phyloP scores from a whole-genome alignment of 192 early-diverging fungal genomes.

The Backusella morwellensis region DNA sequence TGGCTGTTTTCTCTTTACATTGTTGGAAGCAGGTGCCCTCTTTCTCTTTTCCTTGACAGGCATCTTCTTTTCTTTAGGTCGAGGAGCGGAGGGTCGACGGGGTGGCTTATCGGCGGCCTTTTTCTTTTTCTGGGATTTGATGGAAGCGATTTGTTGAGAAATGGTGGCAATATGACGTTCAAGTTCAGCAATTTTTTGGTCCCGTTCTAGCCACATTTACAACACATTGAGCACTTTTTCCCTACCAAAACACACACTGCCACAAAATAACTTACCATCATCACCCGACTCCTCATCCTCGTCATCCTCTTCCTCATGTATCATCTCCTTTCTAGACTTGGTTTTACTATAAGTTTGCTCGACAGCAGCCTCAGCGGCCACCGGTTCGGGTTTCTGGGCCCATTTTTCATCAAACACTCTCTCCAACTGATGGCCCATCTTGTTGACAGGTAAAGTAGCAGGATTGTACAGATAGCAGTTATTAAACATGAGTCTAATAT shows the following conservation, averaged over 20 bases:
- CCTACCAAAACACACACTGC: not conserved
- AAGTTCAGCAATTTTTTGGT: slow-evolving; percentile 14
- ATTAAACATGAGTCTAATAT: slow-evolving; percentile 71
- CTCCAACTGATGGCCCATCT: slow-evolving; percentile 69
- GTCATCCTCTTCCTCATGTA: slow-evolving; percentile 8
- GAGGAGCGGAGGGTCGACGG: slow-evolving; percentile 2
- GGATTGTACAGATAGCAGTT: slow-evolving; percentile 85
- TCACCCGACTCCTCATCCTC: slow-evolving; percentile 18
- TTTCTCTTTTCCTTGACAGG: not conserved
- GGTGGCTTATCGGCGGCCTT: slow-evolving; percentile 18
- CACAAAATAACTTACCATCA: not conserved
- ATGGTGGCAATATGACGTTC: slow-evolving; percentile 20
- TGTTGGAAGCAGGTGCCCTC: not conserved
- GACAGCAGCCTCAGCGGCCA: not conserved
- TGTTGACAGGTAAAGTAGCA: slow-evolving; percentile 61
- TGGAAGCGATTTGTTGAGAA: slow-evolving; percentile 18
- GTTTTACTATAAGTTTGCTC: not conserved
- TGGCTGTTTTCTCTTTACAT: not conserved
- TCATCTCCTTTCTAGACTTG: slow-evolving; percentile 19
- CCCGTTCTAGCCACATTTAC: not conserved
- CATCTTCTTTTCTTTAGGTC: slow-evolving; percentile 8
- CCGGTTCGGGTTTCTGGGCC: slow-evolving; percentile 30
- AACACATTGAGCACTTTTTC: not conserved
- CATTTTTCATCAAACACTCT: slow-evolving; percentile 73
- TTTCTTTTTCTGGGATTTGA: slow-evolving; percentile 4